These are phyloP conservation scores for Ogataea degrootiae DNA, from an alignment of 805 yeast species.

Conservation along the genomic window DNA sequence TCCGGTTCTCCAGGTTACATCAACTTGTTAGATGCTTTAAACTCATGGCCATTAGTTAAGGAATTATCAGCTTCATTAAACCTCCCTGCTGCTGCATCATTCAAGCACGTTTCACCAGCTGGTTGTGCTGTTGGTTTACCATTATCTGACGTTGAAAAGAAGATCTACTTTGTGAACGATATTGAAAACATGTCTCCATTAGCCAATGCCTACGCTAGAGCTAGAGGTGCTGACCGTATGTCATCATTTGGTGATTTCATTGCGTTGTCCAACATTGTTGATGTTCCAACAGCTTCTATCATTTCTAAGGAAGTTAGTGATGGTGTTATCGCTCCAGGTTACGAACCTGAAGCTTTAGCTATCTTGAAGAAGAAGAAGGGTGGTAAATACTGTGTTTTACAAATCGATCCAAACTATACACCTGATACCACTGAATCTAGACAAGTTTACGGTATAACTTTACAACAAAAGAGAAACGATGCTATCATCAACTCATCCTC, in stretches of 20 bases:
- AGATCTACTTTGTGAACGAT: constrained; percentile 91
- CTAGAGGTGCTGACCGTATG: constrained; percentile 99
- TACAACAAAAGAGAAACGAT: constrained; percentile 97
- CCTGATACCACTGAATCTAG: constrained; percentile 83
- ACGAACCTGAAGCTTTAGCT: constrained; percentile 84
- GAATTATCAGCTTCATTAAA: constrained; percentile 91
- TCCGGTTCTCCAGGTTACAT: constrained; percentile 97
- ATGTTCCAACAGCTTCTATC: constrained; percentile 92
- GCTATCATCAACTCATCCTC: constrained; percentile 89
- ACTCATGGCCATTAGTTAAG: constrained; percentile 98
- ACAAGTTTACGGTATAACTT: constrained; percentile 92
- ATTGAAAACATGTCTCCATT: constrained; percentile 93
- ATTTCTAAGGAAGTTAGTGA: constrained; percentile 97
- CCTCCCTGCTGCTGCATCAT: constrained; percentile 98
- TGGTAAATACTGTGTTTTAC: constrained; percentile 94
- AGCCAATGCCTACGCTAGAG: constrained; percentile 98
- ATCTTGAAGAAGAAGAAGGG: constrained; percentile 88
- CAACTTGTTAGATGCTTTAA: constrained; percentile 91
- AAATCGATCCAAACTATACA: constrained; percentile 89
- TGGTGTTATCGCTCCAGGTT: constrained; percentile 99
- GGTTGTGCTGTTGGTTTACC: constrained; percentile 98
- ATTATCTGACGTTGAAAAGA: constrained; percentile 83
- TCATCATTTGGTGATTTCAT: constrained; percentile 98
- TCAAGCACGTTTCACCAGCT: constrained; percentile 98
- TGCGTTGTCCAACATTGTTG: constrained; percentile 95